Percentiles rank a stretch among this genome's conserved stretches.
These are phyloP conservation scores for Adansonia madagascariensis DNA, from an alignment of 441 rosid species.

Conservation along the genomic window DNA sequence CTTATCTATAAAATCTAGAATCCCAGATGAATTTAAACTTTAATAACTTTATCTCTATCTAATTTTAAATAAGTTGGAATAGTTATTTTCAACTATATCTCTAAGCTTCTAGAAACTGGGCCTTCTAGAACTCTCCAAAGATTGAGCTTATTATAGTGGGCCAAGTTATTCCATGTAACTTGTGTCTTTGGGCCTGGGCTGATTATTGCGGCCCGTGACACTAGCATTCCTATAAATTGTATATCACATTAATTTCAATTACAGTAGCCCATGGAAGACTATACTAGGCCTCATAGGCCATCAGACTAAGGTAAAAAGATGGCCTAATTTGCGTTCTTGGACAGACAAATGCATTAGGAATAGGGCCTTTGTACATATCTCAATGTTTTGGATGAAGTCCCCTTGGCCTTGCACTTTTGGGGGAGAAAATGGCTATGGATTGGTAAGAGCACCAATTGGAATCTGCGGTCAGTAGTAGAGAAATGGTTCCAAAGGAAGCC, in stretches of 20 bases:
- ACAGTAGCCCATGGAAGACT: constrained; percentile 88
- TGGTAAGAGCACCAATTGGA: constrained; percentile 56
- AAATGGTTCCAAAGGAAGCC: constrained; percentile 85
- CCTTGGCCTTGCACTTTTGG: constrained; percentile 69
- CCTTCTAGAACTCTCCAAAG: no score
- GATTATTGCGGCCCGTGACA: no score
- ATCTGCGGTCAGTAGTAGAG: constrained; percentile 76
- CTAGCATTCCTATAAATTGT: constrained; percentile 67
- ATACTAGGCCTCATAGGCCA: constrained; percentile 72
- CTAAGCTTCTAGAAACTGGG: no score
- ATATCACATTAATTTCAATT: constrained; percentile 72
- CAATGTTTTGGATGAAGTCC: constrained; percentile 70
- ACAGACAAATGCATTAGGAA: constrained; percentile 72
- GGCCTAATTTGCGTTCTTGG: constrained; percentile 92
- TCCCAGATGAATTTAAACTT: no score
- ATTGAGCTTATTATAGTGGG: no score
- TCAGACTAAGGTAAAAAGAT: constrained; percentile 80
- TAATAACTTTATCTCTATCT: no score
- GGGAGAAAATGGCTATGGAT: constrained; percentile 59
- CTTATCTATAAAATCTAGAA: no score
- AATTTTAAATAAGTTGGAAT: no score
- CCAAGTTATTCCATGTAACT: no score
- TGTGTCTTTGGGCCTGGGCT: no score
- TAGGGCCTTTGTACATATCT: constrained; percentile 78
- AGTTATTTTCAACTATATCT: no score